Base-by-base conservation (phyloP, 805 yeast genomes). In the Starmerella etchellsii region DNA sequence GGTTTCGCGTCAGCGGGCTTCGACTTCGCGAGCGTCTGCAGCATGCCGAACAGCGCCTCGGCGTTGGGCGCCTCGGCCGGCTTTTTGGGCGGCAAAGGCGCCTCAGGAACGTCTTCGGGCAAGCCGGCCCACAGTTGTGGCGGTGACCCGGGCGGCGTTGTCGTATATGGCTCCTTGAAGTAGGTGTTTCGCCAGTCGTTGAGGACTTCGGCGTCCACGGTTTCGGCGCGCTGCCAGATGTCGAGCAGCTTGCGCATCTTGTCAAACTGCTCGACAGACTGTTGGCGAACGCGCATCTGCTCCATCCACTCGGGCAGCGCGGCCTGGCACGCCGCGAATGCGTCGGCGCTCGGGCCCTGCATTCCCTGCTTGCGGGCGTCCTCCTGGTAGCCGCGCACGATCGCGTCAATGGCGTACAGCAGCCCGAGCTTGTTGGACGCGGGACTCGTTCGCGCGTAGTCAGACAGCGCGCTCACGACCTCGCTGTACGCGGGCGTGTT, bases 401-500 rank as follows among this genome's bases (percentile, higher is more conserved):
- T 74, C 21, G 97, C 83, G 62, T 91, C 98, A 47, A 88, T 76
- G 48, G 85, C 87, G 60, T 91, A 91, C 58, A 91, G 66, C 35
- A 84, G 76, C 42, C 97, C 97, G 50, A 91, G 70, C 64, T 87
- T 91, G 63, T 88, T 93, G 36, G 87, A 63, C 19, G 76, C 68
- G 24, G 88, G 81, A 16, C 82, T 73, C 42, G 74, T 71, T 61
- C 75, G 80, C 63, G 87, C 73, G 60, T 80, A 73, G 38, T 76
- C 67, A 55, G 71, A 71, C 50, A 82, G 67, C 47, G 68, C 66
- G 36, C 74, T 69, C 36, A 78, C 42, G 9, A 46, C 27, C 53
- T 61, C 42, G 47, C 23, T 18, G n/a, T 43, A 40, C 47, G 59
- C 65, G 45, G 56, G 61, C 42, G 80, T 79, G 59, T 84, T 73